Percentiles rank a stretch among this genome's conserved stretches.
These are phyloP conservation scores for Geranomyces variabilis DNA, from an alignment of 192 early-diverging fungal species.

Conservation along the genomic window DNA sequence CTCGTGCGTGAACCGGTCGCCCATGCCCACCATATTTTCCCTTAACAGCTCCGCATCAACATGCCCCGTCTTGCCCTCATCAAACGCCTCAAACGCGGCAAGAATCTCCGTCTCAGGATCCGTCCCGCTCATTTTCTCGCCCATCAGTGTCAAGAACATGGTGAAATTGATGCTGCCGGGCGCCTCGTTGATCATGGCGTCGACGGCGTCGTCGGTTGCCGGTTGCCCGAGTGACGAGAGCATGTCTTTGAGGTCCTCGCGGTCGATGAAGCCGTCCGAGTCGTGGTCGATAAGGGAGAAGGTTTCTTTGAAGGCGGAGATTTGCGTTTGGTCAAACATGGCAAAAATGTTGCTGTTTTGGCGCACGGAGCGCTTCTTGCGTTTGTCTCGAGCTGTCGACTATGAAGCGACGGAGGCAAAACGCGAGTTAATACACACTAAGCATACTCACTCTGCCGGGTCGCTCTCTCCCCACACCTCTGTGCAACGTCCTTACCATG, in stretches of 20 bases:
- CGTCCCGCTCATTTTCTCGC: conserved; percentile 87
- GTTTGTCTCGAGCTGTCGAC: conserved; percentile 15
- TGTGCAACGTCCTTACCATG: no score
- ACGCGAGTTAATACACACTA: no score
- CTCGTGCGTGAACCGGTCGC: conserved; percentile 86
- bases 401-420: background rate
- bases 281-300: conserved; percentile 96
- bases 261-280: conserved; percentile 87
- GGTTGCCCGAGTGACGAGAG: conserved; percentile 73
- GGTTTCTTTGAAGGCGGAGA: conserved; percentile 95
- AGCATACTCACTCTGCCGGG: no score
- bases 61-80: conserved; percentile 78
- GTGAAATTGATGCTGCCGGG: conserved; percentile 90
- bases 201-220: conserved; percentile 71
- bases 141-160: conserved; percentile 95
- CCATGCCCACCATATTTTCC: conserved; percentile 90
- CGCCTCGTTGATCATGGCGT: conserved; percentile 89
- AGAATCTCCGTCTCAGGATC: conserved; percentile 91
- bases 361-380: conserved; percentile 85
- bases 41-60: conserved; percentile 79
- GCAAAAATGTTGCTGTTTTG: conserved; percentile 98
- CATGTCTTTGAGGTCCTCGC: conserved; percentile 91
- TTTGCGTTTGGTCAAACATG: conserved; percentile 95
- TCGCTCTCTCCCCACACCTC: no score
- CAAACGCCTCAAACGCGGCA: conserved; percentile 92